Percentiles rank a stretch among this genome's conserved stretches.
Evolutionary conservation across 2,329 filamentous ascomycete genomes (phyloP).

Genomic region (Pseudocercospora vitis): DNA sequence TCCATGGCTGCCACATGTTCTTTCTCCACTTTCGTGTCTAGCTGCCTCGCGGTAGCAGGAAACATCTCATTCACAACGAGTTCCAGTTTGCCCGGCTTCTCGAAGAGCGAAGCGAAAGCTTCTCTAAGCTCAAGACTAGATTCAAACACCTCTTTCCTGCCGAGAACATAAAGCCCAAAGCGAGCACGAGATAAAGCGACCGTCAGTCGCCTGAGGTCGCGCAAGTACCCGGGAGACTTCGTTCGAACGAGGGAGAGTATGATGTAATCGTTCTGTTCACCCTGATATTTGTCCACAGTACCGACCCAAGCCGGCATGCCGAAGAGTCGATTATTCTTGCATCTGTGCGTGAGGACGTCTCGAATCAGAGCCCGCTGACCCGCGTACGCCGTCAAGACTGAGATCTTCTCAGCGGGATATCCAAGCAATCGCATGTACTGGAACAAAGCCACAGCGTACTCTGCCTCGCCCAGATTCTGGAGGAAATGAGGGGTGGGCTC

Average conservation of each 20-base stretch:
- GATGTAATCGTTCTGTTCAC: slow-evolving; percentile 98
- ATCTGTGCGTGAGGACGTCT: slow-evolving; percentile 82
- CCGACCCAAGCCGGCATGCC: slow-evolving; percentile 85
- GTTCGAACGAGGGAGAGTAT: slow-evolving; percentile 92
- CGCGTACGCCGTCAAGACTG: slow-evolving; percentile 89
- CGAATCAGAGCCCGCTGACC: slow-evolving; percentile 85
- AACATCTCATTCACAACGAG: slow-evolving; percentile 86
- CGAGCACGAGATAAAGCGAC: slow-evolving; percentile 91
- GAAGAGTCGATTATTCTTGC: slow-evolving; percentile 79
- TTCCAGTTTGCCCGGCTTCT: slow-evolving; percentile 64
- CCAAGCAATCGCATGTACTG: slow-evolving; percentile 97
- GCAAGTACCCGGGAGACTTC: slow-evolving; percentile 83
- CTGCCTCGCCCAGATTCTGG: slow-evolving; percentile 93
- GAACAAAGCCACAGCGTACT: slow-evolving; percentile 92
- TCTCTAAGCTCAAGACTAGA: slow-evolving; percentile 82
- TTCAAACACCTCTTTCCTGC: slow-evolving; percentile 84
- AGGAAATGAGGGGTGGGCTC: slow-evolving; percentile 94
- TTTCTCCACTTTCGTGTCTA: slow-evolving; percentile 49
- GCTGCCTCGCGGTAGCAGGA: slow-evolving; percentile 58
- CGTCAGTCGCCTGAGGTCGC: slow-evolving; percentile 88
- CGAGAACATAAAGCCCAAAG: slow-evolving; percentile 87
- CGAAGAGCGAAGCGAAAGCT: slow-evolving; percentile 78
- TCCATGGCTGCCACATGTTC: slow-evolving; percentile 67
- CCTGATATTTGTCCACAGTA: slow-evolving; percentile 98
- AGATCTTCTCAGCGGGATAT: slow-evolving; percentile 81